These are phyloP conservation scores for Sphagnurus paluster DNA, from an alignment of 1,284 basidiomycete genomes.

Conservation along the genomic window DNA sequence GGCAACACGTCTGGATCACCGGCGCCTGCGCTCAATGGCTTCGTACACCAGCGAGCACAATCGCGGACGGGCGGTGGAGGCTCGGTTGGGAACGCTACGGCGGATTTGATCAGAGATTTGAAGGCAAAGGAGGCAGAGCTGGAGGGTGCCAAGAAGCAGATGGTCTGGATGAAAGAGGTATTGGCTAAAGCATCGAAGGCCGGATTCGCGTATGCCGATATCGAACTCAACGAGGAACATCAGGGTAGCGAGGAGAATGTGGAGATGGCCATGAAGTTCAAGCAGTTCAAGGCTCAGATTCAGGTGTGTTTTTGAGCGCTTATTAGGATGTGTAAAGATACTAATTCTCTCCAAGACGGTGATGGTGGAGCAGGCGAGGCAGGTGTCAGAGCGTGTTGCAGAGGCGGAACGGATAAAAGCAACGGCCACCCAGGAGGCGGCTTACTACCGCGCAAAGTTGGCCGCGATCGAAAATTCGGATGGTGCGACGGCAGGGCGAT, in stretches of 20 bases:
- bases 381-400: conserved; percentile 75
- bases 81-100: conserved; percentile 68
- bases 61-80: conserved; percentile 42
- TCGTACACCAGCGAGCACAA: conserved; percentile 35
- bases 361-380: conserved; percentile 74
- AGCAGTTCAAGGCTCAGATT: conserved; percentile 86
- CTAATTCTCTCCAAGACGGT: conserved; percentile 46
- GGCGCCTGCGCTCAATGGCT: conserved; percentile 54
- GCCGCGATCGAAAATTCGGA: conserved; percentile 80
- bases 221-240: conserved; percentile 38
- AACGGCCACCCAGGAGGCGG: conserved; percentile 90
- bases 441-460: conserved; percentile 94
- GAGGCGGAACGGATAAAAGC: conserved; percentile 81
- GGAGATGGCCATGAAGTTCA: conserved; percentile 81
- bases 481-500: conserved; percentile 61
- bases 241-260: conserved; percentile 51
- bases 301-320: conserved; percentile 59
- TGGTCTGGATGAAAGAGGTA: conserved; percentile 86
- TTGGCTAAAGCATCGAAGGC: conserved; percentile 76
- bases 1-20: conserved; percentile 51
- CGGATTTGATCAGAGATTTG: conserved; percentile 75
- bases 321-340: conserved; percentile 15
- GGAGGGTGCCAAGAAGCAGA: conserved; percentile 75
- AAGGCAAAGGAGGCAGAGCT: conserved; percentile 82
- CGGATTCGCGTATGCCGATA: conserved; percentile 77